Evolutionary conservation across 768 basidiomycete species (phyloP).

Genomic region (Boletus sp.): DNA sequence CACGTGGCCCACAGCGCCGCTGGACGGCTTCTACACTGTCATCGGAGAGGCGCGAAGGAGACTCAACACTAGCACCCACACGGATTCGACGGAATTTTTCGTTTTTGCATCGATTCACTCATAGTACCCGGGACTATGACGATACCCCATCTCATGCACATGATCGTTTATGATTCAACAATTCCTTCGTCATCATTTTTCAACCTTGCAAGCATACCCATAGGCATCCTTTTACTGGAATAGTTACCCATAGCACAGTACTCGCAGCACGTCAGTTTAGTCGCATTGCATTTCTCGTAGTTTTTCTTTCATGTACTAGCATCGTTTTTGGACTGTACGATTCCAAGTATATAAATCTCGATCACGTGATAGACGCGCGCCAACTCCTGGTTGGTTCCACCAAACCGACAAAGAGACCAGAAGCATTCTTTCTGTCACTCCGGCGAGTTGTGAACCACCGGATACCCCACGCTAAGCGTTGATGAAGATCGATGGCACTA

Average conservation of each 20-base stretch:
- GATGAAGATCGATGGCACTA: slow-evolving; percentile 52
- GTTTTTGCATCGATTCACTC: slow-evolving; percentile 36
- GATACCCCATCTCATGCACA: slow-evolving; percentile 3
- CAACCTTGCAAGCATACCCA: slow-evolving; percentile 19
- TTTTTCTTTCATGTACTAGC: slow-evolving; percentile 5
- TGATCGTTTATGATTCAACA: slow-evolving; percentile 8
- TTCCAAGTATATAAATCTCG: slow-evolving; percentile 8
- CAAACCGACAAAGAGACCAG: neutral
- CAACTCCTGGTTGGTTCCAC: neutral
- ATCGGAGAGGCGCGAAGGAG: slow-evolving; percentile 15
- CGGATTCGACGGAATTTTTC: slow-evolving; percentile 35
- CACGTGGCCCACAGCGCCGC: slow-evolving; percentile 22
- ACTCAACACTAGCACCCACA: slow-evolving; percentile 13
- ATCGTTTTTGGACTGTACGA: neutral
- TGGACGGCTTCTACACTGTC: slow-evolving; percentile 17
- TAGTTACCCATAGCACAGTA: slow-evolving; percentile 4
- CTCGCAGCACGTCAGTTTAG: slow-evolving; percentile 2
- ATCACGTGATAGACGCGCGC: slow-evolving; percentile 29
- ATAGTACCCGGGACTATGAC: slow-evolving; percentile 9
- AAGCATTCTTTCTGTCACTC: neutral
- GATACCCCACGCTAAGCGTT: slow-evolving; percentile 5
- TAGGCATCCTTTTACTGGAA: slow-evolving; percentile 13
- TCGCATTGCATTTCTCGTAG: slow-evolving; percentile 16
- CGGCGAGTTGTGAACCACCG: neutral
- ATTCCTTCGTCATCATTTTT: slow-evolving; percentile 3